phyloP scores from a whole-genome alignment of 305 asterid genomes.

The Fraxinus xanthoxyloides region DNA sequence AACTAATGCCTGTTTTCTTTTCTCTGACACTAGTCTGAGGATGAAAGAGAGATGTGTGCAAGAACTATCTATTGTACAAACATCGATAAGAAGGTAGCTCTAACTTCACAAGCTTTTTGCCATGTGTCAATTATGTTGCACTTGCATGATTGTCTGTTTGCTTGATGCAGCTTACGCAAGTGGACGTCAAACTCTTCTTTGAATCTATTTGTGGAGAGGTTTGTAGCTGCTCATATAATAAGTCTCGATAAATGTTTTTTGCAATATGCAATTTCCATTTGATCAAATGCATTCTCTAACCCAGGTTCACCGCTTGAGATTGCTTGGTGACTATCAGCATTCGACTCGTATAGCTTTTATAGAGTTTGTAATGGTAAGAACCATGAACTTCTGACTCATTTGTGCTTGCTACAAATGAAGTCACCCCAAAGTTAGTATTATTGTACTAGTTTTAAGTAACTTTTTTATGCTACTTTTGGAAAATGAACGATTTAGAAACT shows the following conservation, averaged over 20 bases:
- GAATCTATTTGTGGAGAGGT: constrained; percentile 69
- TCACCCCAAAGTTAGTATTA: background rate
- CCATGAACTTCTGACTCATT: background rate
- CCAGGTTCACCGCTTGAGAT: constrained; percentile 59
- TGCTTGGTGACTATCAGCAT: constrained; percentile 67
- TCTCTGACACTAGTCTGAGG: constrained; percentile 41
- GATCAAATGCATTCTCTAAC: constrained; percentile 12
- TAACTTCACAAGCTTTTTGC: background rate
- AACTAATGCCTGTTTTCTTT: background rate
- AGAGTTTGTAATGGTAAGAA: constrained; percentile 63
- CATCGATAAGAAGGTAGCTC: constrained; percentile 64
- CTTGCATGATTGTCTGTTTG: background rate
- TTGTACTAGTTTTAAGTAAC: background rate
- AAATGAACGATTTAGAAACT: background rate
- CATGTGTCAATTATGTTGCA: background rate
- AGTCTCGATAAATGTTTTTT: background rate
- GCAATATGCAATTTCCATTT: background rate
- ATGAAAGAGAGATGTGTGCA: constrained; percentile 76
- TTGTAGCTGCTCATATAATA: constrained; percentile 11
- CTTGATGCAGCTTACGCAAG: constrained; percentile 53
- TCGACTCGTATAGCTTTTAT: constrained; percentile 63
- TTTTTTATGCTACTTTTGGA: background rate
- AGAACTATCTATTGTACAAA: constrained; percentile 66
- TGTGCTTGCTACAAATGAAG: background rate
- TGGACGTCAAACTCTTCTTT: constrained; percentile 62